Evolutionary conservation across 163 green algal genomes (phyloP), one percentile per base, ranked within the genome.

Genomic region (Volvox carteri): DNA sequence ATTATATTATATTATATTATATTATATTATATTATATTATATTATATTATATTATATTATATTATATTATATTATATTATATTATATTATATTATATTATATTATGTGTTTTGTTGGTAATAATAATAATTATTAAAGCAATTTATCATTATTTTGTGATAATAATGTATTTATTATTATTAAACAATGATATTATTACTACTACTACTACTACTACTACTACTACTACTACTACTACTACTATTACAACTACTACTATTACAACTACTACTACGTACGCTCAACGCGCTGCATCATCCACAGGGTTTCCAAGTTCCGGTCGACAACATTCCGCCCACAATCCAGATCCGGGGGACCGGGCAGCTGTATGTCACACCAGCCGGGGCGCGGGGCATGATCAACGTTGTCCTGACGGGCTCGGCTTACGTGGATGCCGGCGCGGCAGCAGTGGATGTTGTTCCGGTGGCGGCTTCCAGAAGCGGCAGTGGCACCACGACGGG

Each of bases 1-100:
- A 60, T 60, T 60, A 60, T 60, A 60, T 60, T 60, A 60, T 60
- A 60, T 60, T 60, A 60, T 60, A 60, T 60, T 60, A 60, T 60
- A 60, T 60, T 60, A 60, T 60, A 60, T 60, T 60, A 60, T 60
- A 60, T 60, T 60, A 60, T 60, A 60, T 60, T 60, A 60, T 60
- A 60, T 60, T 60, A 60, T 60, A 60, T 60, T 60, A 60, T 60
- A 60, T 60, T 60, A 60, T 60, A 60, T 60, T 60, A 60, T 60
- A 60, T 60, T 60, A 60, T 60, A 60, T 60, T 60, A 60, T 60
- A 60, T 60, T 60, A 60, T 60, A 60, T 60, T 60, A 60, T 60
- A 60, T 60, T 60, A 60, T 60, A 60, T 60, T 60, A 60, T 60
- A 60, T 60, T 60, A 60, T 60, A 60, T 60, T 60, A 60, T 60